phyloP scores from a whole-genome alignment of 352 stramenopile genomes.

The Phytophthora constricta region DNA sequence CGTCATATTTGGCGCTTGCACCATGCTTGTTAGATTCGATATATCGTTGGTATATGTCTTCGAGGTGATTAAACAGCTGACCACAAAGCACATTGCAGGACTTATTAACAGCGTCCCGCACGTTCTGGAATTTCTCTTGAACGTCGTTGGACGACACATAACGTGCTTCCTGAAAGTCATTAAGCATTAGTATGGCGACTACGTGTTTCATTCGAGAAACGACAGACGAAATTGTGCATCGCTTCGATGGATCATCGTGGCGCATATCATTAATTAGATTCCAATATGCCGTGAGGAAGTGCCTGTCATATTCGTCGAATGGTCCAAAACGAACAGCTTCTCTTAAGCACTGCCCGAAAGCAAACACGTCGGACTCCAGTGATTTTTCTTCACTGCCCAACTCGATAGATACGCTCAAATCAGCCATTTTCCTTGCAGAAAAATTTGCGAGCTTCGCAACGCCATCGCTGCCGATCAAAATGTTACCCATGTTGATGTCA shows the following conservation, averaged over 20 bases:
- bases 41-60: neutral
- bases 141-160: neutral
- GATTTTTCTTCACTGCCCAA: neutral
- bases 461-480: slow-evolving; percentile 12
- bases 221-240: neutral
- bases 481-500: slow-evolving; percentile 5
- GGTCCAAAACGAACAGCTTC: neutral
- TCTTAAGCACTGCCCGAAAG: neutral
- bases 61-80: neutral
- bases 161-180: neutral
- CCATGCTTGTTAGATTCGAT: neutral
- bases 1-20: neutral
- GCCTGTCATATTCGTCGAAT: neutral
- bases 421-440: neutral
- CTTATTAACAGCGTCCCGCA: neutral
- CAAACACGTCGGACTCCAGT: neutral
- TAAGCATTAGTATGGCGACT: neutral
- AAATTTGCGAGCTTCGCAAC: slow-evolving; percentile 14
- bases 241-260: neutral
- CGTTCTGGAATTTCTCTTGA: neutral
- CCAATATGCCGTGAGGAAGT: neutral
- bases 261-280: neutral
- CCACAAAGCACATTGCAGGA: neutral
- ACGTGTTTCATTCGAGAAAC: neutral
- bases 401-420: neutral